A percentile compares a stretch with the other conserved stretches of the same genome.
phyloP scores from a whole-genome alignment of 2,329 filamentous ascomycete genomes.

The Pestalotiopsis sp. region DNA sequence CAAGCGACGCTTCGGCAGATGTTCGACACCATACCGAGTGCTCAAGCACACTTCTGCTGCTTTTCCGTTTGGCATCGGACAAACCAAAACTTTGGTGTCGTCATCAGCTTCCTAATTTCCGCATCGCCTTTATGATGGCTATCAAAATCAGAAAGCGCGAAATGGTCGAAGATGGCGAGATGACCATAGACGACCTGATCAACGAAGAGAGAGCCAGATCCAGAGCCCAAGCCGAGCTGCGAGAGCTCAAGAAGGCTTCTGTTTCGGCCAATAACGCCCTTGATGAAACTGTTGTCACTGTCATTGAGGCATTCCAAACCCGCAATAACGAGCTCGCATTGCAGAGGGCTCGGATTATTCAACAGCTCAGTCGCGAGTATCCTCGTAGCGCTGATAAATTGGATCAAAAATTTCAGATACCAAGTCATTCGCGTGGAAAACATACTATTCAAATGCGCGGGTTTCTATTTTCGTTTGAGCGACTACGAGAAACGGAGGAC shows the following conservation, averaged over 20 bases:
- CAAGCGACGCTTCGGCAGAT: too few species aligned
- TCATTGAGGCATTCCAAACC: slow-evolving; percentile 1
- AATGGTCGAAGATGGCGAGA: too few species aligned
- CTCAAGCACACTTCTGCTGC: too few species aligned
- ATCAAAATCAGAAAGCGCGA: too few species aligned
- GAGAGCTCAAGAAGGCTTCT: not conserved
- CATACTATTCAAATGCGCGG: not conserved
- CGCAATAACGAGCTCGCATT: not conserved
- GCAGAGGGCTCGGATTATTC: not conserved
- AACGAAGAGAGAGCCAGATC: not conserved
- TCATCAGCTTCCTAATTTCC: too few species aligned
- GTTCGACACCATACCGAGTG: too few species aligned
- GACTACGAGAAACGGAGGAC: not conserved
- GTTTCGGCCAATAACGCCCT: not conserved
- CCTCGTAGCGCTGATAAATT: not conserved
- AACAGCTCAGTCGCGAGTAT: not conserved
- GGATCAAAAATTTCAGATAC: not conserved
- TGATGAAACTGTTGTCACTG: not conserved
- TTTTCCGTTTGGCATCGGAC: too few species aligned
- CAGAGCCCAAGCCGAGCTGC: slow-evolving; percentile 3
- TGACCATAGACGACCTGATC: too few species aligned
- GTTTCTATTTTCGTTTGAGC: slow-evolving; percentile 9
- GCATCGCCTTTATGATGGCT: too few species aligned
- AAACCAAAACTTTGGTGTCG: too few species aligned
- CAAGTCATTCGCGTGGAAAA: not conserved